Percentiles rank a stretch among this genome's conserved stretches.
phyloP scores from a whole-genome alignment of 345 rosid species.

The Arabidopsis thaliana region TAIR10.1 NC_003074.8:19381001-19381500 shows the following conservation, averaged over 20 bases:
- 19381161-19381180: constrained; percentile 86
- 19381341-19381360: constrained; percentile 76
- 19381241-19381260: constrained; percentile 52
- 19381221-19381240: constrained; percentile 62
- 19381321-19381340: constrained; percentile 50
- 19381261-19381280: constrained; percentile 52
- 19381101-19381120: constrained; percentile 56
- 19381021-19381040: constrained; percentile 44
- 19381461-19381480: constrained; percentile 64
- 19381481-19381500: constrained; percentile 88
- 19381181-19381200: constrained; percentile 85
- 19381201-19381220: constrained; percentile 78
- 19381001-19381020: constrained; percentile 74
- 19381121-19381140: constrained; percentile 56
- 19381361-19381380: constrained; percentile 97
- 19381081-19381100: constrained; percentile 48
- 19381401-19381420: constrained; percentile 80
- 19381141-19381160: constrained; percentile 79
- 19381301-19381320: constrained; percentile 52
- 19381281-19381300: constrained; percentile 61
- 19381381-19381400: constrained; percentile 85
- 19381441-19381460: constrained; percentile 85
- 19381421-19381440: constrained; percentile 74
- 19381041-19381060: constrained; percentile 53
- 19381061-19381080: constrained; percentile 54